phyloP scores from a whole-genome alignment of 495 filamentous ascomycete genomes.

The Podospora australis region DNA sequence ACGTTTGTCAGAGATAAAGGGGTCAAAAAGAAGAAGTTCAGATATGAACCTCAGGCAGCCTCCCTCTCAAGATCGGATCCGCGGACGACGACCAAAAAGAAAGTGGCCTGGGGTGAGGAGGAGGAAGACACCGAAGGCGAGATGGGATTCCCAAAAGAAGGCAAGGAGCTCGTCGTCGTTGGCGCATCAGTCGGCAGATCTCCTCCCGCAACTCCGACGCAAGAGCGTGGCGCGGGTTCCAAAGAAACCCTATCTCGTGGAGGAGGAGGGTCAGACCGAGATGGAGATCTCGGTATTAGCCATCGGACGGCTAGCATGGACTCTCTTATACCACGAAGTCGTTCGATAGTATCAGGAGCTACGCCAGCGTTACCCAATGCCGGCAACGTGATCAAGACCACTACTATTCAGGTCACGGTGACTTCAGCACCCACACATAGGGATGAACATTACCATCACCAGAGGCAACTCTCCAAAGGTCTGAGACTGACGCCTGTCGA shows the following conservation, averaged over 20 bases:
- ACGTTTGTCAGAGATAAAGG: constrained; percentile 75
- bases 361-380: neutral
- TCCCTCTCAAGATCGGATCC: neutral
- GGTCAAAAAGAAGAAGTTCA: constrained; percentile 66
- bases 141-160: too few species aligned
- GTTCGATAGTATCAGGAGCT: neutral
- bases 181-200: too few species aligned
- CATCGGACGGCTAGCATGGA: constrained; percentile 16
- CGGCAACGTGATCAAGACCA: constrained; percentile 21
- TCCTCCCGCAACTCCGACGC: too few species aligned
- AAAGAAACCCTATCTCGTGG: neutral
- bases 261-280: neutral
- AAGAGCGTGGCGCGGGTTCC: neutral
- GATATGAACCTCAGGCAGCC: constrained; percentile 36
- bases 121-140: too few species aligned
- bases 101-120: neutral
- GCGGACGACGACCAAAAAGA: neutral
- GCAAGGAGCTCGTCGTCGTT: too few species aligned
- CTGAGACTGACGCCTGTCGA: neutral
- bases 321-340: constrained; percentile 18
- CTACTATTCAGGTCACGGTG: constrained; percentile 23
- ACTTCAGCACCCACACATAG: too few species aligned
- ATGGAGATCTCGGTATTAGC: neutral
- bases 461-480: neutral
- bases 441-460: neutral